These are phyloP conservation scores for Nothopassalora personata DNA, from an alignment of 2,329 filamentous ascomycete species.

Conservation along the genomic window DNA sequence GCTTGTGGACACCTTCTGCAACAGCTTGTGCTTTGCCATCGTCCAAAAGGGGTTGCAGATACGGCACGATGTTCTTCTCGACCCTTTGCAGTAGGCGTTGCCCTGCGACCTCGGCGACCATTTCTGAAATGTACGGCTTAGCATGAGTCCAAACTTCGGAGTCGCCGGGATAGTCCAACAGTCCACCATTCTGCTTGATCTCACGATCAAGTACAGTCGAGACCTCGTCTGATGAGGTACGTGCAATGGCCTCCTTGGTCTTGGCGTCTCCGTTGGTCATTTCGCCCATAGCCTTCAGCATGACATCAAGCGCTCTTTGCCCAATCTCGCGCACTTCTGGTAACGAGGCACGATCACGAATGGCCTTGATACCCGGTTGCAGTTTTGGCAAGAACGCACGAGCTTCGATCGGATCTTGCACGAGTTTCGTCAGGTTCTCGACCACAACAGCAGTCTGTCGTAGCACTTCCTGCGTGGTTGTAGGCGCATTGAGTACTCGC, in stretches of 20 bases:
- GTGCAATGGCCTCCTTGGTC: constrained; percentile 56
- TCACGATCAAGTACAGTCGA: constrained; percentile 68
- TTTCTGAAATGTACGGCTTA: constrained; percentile 70
- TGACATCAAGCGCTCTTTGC: constrained; percentile 73
- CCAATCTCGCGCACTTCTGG: constrained; percentile 93
- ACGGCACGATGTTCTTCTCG: constrained; percentile 62
- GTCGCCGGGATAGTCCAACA: constrained; percentile 58
- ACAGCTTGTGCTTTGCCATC: constrained; percentile 59
- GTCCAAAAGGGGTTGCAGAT: constrained; percentile 66
- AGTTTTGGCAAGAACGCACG: constrained; percentile 92
- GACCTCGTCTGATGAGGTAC: constrained; percentile 67
- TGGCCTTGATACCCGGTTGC: constrained; percentile 84
- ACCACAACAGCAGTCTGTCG: constrained; percentile 94
- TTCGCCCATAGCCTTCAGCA: constrained; percentile 86
- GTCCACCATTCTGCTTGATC: constrained; percentile 63
- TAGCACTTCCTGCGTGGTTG: constrained; percentile 86
- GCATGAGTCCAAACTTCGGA: constrained; percentile 58
- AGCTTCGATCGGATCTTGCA: constrained; percentile 92
- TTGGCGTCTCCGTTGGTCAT: constrained; percentile 41
- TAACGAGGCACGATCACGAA: constrained; percentile 80
- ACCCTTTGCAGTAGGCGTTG: constrained; percentile 73
- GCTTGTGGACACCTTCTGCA: constrained; percentile 66
- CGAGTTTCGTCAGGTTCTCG: constrained; percentile 96
- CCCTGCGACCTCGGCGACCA: constrained; percentile 85
- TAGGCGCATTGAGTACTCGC: constrained; percentile 84